Percentiles rank a stretch among this genome's conserved stretches.
These are phyloP conservation scores for Melaleuca alternifolia DNA, from an alignment of 345 rosid genomes.

Conservation along the genomic window DNA sequence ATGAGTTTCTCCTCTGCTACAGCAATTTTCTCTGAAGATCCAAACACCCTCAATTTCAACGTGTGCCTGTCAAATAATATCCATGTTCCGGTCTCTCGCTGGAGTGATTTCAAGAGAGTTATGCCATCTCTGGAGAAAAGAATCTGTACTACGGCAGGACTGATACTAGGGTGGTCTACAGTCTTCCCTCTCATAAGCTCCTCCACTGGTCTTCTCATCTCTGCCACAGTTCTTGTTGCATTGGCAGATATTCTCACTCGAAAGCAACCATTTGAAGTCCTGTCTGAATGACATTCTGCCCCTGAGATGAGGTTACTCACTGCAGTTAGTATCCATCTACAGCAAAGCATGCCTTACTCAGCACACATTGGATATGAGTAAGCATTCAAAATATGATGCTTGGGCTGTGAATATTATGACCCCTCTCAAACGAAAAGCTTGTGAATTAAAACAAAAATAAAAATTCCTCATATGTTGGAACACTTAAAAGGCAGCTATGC, in stretches of 20 bases:
- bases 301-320: conserved; percentile 22
- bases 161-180: conserved; percentile 44
- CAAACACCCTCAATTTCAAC: conserved; percentile 45
- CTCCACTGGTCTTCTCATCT: conserved; percentile 68
- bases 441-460: background rate
- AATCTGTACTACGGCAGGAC: conserved; percentile 39
- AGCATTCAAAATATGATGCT: background rate
- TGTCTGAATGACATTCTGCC: conserved; percentile 28
- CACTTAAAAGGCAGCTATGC: background rate
- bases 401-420: background rate
- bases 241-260: conserved; percentile 58
- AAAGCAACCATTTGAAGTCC: conserved; percentile 41
- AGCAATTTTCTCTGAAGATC: conserved; percentile 30
- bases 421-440: background rate
- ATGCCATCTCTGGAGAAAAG: conserved; percentile 53
- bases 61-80: conserved; percentile 49
- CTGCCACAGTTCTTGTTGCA: conserved; percentile 75
- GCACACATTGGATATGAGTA: background rate
- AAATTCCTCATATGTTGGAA: background rate
- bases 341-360: background rate
- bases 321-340: background rate
- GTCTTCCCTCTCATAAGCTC: conserved; percentile 65
- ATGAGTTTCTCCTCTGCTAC: conserved; percentile 48
- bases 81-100: conserved; percentile 46
- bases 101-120: conserved; percentile 43